Evolutionary conservation across 1,139 yeast genomes (phyloP), one percentile per base, ranked within the genome.

Genomic region (Pichia sp.): DNA sequence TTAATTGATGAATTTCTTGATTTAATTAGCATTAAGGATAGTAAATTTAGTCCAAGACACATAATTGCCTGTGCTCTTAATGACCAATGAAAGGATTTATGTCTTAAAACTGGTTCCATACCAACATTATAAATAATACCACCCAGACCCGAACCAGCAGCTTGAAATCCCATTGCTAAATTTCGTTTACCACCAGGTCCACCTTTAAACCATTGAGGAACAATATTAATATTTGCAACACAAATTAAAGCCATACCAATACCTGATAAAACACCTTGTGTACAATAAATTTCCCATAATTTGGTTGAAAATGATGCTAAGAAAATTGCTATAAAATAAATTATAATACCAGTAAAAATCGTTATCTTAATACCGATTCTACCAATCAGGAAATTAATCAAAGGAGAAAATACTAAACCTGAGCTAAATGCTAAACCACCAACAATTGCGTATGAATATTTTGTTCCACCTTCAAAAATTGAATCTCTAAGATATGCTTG

Each of bases 91-190:
- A 74, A 80, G 48, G 72, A 62, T 9, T 76, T 76, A 1, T 74
- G 68, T 19, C 66, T 59, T 34, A 78, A 65, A 19, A 79, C 55
- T 23, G 65, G 64, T 50, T 75, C 71, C 25, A 74, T 61, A 20
- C 71, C 66, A 33, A 76, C 60, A 3, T 78, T 68, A 51, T 74
- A 76, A 1, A 74, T 61, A 29, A 78, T 65, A 25, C 86, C 87
- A n/a, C 86, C 87, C 10, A 74, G 48, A 10, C 87, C 87, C 9
- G 81, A 67, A 3, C 87, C 87, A 13, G 73, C 55, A 28, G 77
- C 77, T n/a, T 72, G 63, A 15, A 78, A 57, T 0, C 85, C 86
- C 64, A 74, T 68, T 0, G 83, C 80, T 6, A 75, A 57, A n/a
- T 82, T 76, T 48, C 76, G 63, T 34, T 64, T 68, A 34, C 70